Evolutionary conservation across 495 filamentous ascomycete species (phyloP), one percentile per base, ranked within the genome.

Genomic region (Lichenothelia convexa): DNA sequence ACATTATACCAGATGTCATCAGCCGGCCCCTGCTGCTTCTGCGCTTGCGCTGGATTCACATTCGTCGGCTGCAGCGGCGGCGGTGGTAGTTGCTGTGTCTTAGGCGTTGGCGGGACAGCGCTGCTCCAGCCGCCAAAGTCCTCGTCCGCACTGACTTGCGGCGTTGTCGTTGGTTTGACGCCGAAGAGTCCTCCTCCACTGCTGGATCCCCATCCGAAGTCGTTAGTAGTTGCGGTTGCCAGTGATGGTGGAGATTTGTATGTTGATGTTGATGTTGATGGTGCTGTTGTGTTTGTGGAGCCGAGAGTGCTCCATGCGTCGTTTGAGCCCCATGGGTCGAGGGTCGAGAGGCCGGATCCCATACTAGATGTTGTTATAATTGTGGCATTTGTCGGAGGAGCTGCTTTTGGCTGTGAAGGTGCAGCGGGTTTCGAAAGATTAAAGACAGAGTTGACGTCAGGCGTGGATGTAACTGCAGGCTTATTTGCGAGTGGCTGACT

Each of bases 61-160:
- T n/a, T n/a, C n/a, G n/a, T n/a, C n/a, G n/a, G n/a, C n/a, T n/a
- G n/a, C n/a, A n/a, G n/a, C n/a, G n/a, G n/a, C n/a, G n/a, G n/a
- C n/a, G n/a, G n/a, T n/a, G n/a, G n/a, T n/a, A n/a, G n/a, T n/a
- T n/a, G n/a, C n/a, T n/a, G n/a, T n/a, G n/a, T n/a, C n/a, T n/a
- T n/a, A n/a, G n/a, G n/a, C n/a, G n/a, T n/a, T n/a, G n/a, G n/a
- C n/a, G 58, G 51, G 20, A 65, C 64, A 32, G 76, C 73, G 57
- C 78, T 84, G 30, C 76, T 78, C 85, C 85, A 94, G 17, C 84
- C 84, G 12, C 85, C 85, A 59, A 92, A 94, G 46, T 94, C 85
- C 56, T 94, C 85, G 51, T 94, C 85, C 0, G 71, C 72, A 20
- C 71, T 67, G 2, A 89, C 75, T 18, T 42, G 31, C 24, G 50